Evolutionary conservation across 2,329 filamentous ascomycete species (phyloP).

Genomic region (Fusarium sp.): DNA sequence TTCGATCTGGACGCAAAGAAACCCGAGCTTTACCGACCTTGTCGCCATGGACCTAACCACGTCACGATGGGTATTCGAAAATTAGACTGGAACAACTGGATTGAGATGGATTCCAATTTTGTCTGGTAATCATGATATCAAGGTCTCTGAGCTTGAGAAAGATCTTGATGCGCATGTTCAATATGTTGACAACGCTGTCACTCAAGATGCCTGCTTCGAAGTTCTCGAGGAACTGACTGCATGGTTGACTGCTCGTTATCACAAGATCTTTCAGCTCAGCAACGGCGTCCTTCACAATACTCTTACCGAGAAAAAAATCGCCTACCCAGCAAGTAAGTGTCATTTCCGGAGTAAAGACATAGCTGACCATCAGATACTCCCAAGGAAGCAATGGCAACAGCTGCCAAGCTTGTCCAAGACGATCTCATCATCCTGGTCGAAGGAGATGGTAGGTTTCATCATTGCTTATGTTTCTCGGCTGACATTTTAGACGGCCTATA

Average conservation of each 20-base stretch:
- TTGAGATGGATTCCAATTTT: conserved; percentile 35
- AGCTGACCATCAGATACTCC: conserved; percentile 10
- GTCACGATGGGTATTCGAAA: conserved; percentile 34
- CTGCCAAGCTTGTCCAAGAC: conserved; percentile 30
- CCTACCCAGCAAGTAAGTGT: conserved; percentile 16
- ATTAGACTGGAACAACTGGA: conserved; percentile 32
- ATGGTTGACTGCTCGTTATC: conserved; percentile 17
- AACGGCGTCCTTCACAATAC: neutral
- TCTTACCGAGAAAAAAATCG: conserved; percentile 12
- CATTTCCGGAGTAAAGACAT: accelerated
- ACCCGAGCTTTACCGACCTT: conserved; percentile 24
- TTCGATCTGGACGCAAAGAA: conserved; percentile 24
- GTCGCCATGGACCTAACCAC: conserved; percentile 27
- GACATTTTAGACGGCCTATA: conserved; percentile 9
- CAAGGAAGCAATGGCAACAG: conserved; percentile 22
- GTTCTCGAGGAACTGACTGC: conserved; percentile 19
- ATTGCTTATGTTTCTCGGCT: accelerated
- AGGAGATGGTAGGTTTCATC: neutral
- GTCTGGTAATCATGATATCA: conserved; percentile 23
- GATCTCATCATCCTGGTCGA: conserved; percentile 29
- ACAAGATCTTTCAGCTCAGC: conserved; percentile 22
- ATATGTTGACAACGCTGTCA: conserved; percentile 22
- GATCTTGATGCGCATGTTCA: conserved; percentile 24
- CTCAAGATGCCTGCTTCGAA: conserved; percentile 29
- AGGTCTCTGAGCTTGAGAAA: conserved; percentile 27